A percentile compares a stretch with the other conserved stretches of the same genome.
These are phyloP conservation scores for Hygrophorus pudorinus DNA, from an alignment of 768 basidiomycete genomes.

Conservation along the genomic window DNA sequence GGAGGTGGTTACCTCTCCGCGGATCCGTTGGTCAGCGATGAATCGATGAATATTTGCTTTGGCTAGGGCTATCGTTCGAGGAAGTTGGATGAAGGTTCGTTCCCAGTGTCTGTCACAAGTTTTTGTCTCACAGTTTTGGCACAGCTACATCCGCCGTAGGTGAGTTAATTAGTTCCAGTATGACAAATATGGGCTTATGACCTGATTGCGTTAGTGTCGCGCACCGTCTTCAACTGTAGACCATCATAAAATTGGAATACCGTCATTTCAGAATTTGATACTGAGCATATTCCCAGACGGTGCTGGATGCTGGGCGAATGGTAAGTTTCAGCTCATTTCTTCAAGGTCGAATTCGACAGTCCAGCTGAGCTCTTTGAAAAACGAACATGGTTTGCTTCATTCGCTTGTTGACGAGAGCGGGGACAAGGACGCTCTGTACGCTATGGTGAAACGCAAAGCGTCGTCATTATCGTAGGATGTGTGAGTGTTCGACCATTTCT, in stretches of 20 bases:
- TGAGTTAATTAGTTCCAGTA: constrained; percentile 18
- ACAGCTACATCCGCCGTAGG: constrained; percentile 39
- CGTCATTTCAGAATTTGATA: constrained; percentile 8
- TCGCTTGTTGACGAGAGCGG: constrained; percentile 51
- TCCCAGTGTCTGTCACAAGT: constrained; percentile 14
- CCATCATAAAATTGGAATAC: constrained; percentile 55
- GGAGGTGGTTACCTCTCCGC: constrained; percentile 69
- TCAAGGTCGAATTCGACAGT: constrained; percentile 42
- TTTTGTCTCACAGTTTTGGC: constrained; percentile 24
- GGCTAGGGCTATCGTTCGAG: constrained; percentile 50
- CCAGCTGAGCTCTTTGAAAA: constrained; percentile 40
- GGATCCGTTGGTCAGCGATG: no score
- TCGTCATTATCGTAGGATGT: no score
- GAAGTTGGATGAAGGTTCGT: constrained; percentile 52
- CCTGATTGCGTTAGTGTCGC: constrained; percentile 26
- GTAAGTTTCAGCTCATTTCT: constrained; percentile 6
- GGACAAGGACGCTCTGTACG: constrained; percentile 38
- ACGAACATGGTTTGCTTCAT: constrained; percentile 39
- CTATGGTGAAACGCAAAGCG: constrained; percentile 24
- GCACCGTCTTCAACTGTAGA: constrained; percentile 42
- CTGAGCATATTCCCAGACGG: constrained; percentile 18
- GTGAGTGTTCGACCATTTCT: no score
- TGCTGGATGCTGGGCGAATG: constrained; percentile 34
- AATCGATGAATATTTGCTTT: constrained; percentile 61
- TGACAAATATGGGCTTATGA: background rate